Conservation (phyloP, 78 protist species). For the Bodo saltans region DNA sequence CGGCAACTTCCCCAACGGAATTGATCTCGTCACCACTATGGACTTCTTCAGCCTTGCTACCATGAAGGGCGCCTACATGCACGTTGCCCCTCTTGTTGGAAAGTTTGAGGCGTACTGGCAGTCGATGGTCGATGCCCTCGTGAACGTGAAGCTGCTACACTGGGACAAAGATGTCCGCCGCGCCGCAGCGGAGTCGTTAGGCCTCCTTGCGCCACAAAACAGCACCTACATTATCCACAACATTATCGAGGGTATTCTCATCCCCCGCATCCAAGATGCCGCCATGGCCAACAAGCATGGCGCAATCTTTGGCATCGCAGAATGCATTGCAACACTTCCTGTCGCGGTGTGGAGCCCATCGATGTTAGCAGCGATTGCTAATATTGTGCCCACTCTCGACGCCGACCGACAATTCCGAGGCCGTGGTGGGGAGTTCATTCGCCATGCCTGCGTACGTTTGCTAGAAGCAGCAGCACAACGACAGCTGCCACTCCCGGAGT, state of each 20-base stretch:
- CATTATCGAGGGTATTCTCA: neutral
- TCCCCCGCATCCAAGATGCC: neutral
- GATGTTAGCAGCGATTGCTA: neutral
- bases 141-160: slow-evolving; percentile 54
- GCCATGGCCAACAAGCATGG: slow-evolving; percentile 22
- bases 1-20: slow-evolving; percentile 87
- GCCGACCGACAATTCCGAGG: slow-evolving; percentile 74
- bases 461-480: slow-evolving; percentile 47
- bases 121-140: slow-evolving; percentile 57
- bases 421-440: slow-evolving; percentile 63
- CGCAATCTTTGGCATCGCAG: neutral
- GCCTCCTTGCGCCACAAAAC: neutral
- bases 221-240: neutral
- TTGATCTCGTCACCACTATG: slow-evolving; percentile 73
- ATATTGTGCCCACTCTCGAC: slow-evolving; percentile 48
- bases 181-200: slow-evolving; percentile 60
- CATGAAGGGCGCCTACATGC: slow-evolving; percentile 48
- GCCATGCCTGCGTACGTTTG: slow-evolving; percentile 61
- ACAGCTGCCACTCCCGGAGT: slow-evolving; percentile 39
- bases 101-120: slow-evolving; percentile 43
- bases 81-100: slow-evolving; percentile 53
- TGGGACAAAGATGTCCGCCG: slow-evolving; percentile 68
- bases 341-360: neutral
- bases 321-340: neutral
- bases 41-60: slow-evolving; percentile 84